Percentiles rank a stretch among this genome's conserved stretches.
Evolutionary conservation across 1,284 basidiomycete genomes (phyloP).

Genomic region (Sphagnurus paluster): DNA sequence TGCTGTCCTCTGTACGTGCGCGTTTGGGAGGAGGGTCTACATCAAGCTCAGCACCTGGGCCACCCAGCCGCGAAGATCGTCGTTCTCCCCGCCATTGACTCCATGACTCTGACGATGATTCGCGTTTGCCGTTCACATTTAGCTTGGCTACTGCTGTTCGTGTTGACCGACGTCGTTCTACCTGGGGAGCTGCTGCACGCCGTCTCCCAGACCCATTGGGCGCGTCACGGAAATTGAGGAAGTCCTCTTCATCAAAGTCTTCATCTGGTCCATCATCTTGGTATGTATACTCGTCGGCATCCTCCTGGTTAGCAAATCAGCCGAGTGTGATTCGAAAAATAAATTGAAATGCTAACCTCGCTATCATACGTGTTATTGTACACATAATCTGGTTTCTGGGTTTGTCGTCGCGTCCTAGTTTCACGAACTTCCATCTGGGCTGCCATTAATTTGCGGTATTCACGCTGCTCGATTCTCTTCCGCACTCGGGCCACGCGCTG

Average conservation of each 20-base stretch:
- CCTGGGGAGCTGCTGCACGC: conserved; percentile 32
- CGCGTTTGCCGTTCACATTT: conserved; percentile 55
- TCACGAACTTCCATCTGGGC: conserved; percentile 75
- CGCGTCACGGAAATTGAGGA: conserved; percentile 37
- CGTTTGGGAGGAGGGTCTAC: conserved; percentile 57
- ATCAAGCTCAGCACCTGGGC: conserved; percentile 50
- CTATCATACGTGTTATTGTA: conserved; percentile 65
- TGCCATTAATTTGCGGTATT: conserved; percentile 61
- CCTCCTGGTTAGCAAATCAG: conserved; percentile 46
- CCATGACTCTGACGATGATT: conserved; percentile 50
- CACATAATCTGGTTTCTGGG: conserved; percentile 74
- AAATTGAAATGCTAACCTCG: conserved; percentile 46
- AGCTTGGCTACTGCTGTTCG: conserved; percentile 43
- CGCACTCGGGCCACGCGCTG: conserved; percentile 70
- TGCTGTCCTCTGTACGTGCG: conserved; percentile 72
- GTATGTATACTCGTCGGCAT: conserved; percentile 65
- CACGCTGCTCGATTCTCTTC: conserved; percentile 68
- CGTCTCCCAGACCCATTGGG: conserved; percentile 39
- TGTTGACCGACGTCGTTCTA: conserved; percentile 59
- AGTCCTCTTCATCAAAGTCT: conserved; percentile 50
- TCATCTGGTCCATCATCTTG: conserved; percentile 65
- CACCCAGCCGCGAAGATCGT: conserved; percentile 67
- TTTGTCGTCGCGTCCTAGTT: conserved; percentile 71
- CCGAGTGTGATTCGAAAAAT: conserved; percentile 14
- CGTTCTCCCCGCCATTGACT: conserved; percentile 70